Base-by-base conservation (phyloP, 768 basidiomycete genomes). In the Agaricus subrufescens region DNA sequence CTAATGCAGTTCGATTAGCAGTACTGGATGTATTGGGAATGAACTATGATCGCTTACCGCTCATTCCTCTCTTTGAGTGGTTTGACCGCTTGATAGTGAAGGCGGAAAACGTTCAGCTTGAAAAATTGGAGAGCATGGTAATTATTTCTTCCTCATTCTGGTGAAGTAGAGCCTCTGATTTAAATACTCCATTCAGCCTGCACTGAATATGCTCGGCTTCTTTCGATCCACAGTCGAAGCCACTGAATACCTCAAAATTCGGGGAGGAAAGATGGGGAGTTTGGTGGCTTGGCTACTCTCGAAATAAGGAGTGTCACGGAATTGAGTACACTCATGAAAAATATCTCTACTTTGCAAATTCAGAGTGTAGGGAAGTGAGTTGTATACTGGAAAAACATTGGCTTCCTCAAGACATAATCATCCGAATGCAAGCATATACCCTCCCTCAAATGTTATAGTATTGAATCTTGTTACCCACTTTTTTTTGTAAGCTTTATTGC, bases 121-220 rank as follows among this genome's bases (percentile, higher is more conserved):
- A 43, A 12, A 40, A 51, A n/a, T 26, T 51, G 15, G 50, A 42
- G 37, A 19, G 50, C n/a, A 26, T 27, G 37, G 50, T 43, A 51
- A 19, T 25, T 6, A 26, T 26, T 8, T 4, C 4, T n/a, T 10
- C 11, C 4, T 25, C 25, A 14, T 6, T 29, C 11, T 15, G 3
- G 1, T 29, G 12, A 15, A 3, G 30, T 42, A 12, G 40, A n/a
- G 15, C n/a, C 9, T 12, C 27, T 39, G 39, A 42, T 19, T n/a
- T 10, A 40, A 42, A 8, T 26, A 25, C 46, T 42, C 15, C 40
- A 19, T 19, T 46, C 25, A 73, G 73, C 73, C 72, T 39, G 72
- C 69, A 6, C 56, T 71, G 26, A 73, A 72, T 50, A 67, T 75
- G 10, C 58, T 73, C 1, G 64, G 69, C 15, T 73, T 72, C 59